Percentiles rank a stretch among this genome's conserved stretches.
Evolutionary conservation across 352 stramenopile species (phyloP).

Genomic region (Phytophthora tubulina): DNA sequence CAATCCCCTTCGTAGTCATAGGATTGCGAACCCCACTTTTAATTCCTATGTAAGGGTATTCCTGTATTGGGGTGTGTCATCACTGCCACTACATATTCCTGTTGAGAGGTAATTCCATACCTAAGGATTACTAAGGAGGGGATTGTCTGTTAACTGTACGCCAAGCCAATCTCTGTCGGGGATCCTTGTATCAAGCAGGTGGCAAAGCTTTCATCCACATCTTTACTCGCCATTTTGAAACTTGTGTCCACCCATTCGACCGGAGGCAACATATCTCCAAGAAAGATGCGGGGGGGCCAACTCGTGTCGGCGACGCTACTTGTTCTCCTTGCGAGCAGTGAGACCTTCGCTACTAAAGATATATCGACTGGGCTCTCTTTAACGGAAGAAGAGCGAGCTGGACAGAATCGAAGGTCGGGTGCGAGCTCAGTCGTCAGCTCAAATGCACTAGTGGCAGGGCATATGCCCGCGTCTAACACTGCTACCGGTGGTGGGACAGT

Average conservation of each 20-base stretch:
- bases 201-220: neutral
- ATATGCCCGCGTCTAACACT: constrained; percentile 7
- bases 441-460: neutral
- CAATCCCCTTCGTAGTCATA: no score
- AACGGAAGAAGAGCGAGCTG: constrained; percentile 4
- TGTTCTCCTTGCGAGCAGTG: neutral
- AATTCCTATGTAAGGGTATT: no score
- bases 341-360: neutral
- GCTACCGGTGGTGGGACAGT: constrained; percentile 20
- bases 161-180: constrained; percentile 3
- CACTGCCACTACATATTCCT: no score
- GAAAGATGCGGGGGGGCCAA: constrained; percentile 13
- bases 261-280: neutral
- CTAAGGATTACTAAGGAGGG: no score
- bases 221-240: neutral
- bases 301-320: constrained; percentile 7
- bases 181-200: constrained; percentile 17
- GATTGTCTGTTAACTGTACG: neutral
- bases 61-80: no score
- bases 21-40: no score
- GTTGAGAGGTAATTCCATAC: no score
- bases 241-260: neutral
- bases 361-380: neutral
- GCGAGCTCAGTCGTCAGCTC: neutral
- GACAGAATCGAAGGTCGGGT: neutral